Evolutionary conservation across 495 filamentous ascomycete species (phyloP).

Genomic region (Penicillium steckii): DNA sequence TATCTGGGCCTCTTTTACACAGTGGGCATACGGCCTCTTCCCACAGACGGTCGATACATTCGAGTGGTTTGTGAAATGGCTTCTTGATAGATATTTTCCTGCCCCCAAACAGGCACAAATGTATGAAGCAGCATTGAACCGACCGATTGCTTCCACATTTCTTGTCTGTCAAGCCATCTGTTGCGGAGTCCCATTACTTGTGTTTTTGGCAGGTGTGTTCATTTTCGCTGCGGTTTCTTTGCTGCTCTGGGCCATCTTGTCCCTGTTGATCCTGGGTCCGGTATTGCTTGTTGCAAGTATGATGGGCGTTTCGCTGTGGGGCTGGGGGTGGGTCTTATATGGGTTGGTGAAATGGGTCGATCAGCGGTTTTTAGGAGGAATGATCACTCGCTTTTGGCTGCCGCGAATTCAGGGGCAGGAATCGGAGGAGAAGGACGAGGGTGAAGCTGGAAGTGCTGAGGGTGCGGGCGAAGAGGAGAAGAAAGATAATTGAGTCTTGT

Average conservation of each 20-base stretch:
- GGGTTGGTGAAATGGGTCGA: conserved; percentile 37
- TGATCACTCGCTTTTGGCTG: conserved; percentile 34
- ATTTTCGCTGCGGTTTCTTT: conserved; percentile 37
- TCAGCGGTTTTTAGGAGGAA: conserved; percentile 32
- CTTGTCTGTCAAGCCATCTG: conserved; percentile 38
- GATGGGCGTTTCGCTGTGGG: conserved; percentile 39
- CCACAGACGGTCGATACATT: conserved; percentile 30
- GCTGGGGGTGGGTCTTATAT: conserved; percentile 43
- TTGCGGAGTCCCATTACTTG: conserved; percentile 36
- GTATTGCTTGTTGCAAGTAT: conserved; percentile 36
- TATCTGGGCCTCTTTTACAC: conserved; percentile 12
- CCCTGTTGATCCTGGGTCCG: conserved; percentile 37
- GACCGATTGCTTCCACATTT: conserved; percentile 35
- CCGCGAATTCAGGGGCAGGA: conserved; percentile 6
- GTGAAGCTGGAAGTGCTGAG: background rate
- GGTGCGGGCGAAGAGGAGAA: conserved; percentile 1
- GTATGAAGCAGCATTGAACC: conserved; percentile 30
- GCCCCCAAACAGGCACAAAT: conserved; percentile 27
- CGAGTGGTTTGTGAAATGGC: conserved; percentile 23
- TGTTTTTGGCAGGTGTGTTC: conserved; percentile 36
- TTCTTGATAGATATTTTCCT: conserved; percentile 30
- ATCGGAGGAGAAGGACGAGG: conserved; percentile 3
- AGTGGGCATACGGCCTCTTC: conserved; percentile 19
- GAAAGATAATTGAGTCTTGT: conserved; percentile 14
- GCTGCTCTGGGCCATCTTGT: conserved; percentile 34